Evolutionary conservation across 768 basidiomycete species (phyloP), one percentile per base, ranked within the genome.

Genomic region (Hypholoma fasciculare): DNA sequence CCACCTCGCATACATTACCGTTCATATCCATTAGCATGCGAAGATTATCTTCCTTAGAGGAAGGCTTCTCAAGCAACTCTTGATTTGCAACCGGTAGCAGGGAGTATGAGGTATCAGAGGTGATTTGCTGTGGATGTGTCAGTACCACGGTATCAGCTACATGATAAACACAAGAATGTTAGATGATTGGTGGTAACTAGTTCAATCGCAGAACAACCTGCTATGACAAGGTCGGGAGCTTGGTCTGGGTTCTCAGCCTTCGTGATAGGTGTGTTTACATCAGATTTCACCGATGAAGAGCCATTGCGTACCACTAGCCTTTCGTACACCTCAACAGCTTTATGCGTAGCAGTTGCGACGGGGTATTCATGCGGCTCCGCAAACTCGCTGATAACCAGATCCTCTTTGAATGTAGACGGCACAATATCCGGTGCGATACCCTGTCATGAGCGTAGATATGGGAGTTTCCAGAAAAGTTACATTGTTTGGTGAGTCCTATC

Each of bases 101-200:
- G 11, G 83, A 81, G 51, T 82, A 85, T 8, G 85, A 80, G 1
- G 72, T 72, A 52, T 82, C 80, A 11, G 87, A 82, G 2, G 84
- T 82, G 43, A 83, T 73, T 0, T 89, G 85, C 51, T 83, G 78
- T 0, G 83, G 80, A 63, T 90, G 90, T 4, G 88, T 89, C 42
- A 99, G 76, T n/a, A 98, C 94, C 13, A 99, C 87, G 0, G 97
- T 98, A 70, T 99, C 97, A 61, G 96, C 97, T 94, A 69, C 42
- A 56, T 13, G 20, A 56, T 8, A 46, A 77, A 57, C 50, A 88
- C 36, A 82, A 34, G 6, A 6, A 84, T 57, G 93, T 92, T 34
- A 94, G 13, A 94, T 78, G 71, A 92, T 90, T 0, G 91, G 88
- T 0, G 86, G 76, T 64, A 13, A 43, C 27, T 19, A 36, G 47